Percentiles rank a stretch among this genome's conserved stretches.
Conservation (phyloP, 2,329 filamentous ascomycete species). For the Lecanosticta acicola region DNA sequence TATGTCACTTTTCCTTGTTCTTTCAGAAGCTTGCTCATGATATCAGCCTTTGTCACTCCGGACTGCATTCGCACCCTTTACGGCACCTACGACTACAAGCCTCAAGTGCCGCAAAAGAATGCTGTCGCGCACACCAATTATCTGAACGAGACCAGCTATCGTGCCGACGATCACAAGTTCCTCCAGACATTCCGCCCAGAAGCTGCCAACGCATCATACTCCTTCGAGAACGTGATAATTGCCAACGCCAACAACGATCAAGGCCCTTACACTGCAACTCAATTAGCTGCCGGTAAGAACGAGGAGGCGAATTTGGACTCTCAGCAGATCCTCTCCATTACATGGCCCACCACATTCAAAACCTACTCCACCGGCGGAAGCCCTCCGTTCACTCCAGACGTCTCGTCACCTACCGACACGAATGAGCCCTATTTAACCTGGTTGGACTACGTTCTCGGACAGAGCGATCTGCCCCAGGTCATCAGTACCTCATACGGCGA, state of each 20-base stretch:
- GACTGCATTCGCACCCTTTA: constrained; percentile 52
- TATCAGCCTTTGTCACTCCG: constrained; percentile 49
- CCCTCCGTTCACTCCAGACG: constrained; percentile 49
- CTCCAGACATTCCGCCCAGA: constrained; percentile 51
- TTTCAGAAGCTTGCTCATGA: no score
- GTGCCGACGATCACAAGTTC: constrained; percentile 54
- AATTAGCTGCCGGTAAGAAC: constrained; percentile 23
- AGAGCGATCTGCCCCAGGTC: constrained; percentile 54
- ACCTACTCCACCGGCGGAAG: constrained; percentile 57
- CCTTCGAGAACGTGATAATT: constrained; percentile 54
- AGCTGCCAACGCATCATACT: constrained; percentile 41
- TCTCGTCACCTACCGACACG: constrained; percentile 44
- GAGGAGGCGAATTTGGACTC: constrained; percentile 60
- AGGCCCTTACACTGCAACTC: constrained; percentile 33
- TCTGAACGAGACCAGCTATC: constrained; percentile 45
- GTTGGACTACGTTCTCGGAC: constrained; percentile 53
- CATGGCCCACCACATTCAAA: constrained; percentile 49
- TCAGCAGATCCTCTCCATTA: constrained; percentile 55
- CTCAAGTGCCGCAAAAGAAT: constrained; percentile 39
- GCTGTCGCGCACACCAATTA: constrained; percentile 45
- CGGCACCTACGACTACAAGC: constrained; percentile 49
- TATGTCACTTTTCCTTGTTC: constrained; percentile 50
- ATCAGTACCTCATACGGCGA: constrained; percentile 64
- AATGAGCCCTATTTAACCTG: constrained; percentile 66
- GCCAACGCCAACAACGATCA: constrained; percentile 51